Evolutionary conservation across 331 rosid genomes (phyloP), one percentile per base, ranked within the genome.

Genomic region (Phaseolus coccineus): DNA sequence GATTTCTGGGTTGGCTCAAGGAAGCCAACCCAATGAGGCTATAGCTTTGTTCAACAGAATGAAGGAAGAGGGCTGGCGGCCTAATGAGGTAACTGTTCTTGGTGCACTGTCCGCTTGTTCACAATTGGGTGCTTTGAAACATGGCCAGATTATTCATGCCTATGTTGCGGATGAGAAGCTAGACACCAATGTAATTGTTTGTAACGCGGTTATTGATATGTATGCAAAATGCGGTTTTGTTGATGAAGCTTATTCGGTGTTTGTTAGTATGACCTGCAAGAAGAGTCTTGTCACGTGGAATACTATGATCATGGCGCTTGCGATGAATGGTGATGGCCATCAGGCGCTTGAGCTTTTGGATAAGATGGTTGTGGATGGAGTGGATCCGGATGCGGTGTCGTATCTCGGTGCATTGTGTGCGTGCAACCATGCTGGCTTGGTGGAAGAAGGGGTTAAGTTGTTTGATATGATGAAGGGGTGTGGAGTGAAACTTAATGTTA

Each of bases 191-290:
- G 93, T 87, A 57, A 84, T 87, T 62, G 98, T 92, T 75, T 92
- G 97, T 83, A 92, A 94, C 74, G 97, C 96, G 0, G 84, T 94
- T 59, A 87, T 94, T 81, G 98, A 94, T 81, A 94, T 90, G 96
- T 88, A 88, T 74, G 90, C 85, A 0, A 94, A 94, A 85, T 94
- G 98, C 13, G 97, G 96, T 73, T 89, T 80, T 68, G 89, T 84
- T 51, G 91, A 92, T 81, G 91, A 88, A 71, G 95, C 94, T 3
- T 87, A 69, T 80, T 40, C 39, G 27, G 97, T 89, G 14, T 94
- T 94, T 28, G 12, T 74, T 31, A 77, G 70, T 39, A 92, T 92
- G 97, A 85, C 79, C n/a, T 81, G 92, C 39, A 77, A 76, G 71
- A 92, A 88, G 81, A 79, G 83, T 85, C 68, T 87, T 2, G 80